Percentiles rank a stretch among this genome's conserved stretches.
These are phyloP conservation scores for Exophiala lecanii-corni DNA, from an alignment of 2,329 filamentous ascomycete genomes.

Conservation along the genomic window DNA sequence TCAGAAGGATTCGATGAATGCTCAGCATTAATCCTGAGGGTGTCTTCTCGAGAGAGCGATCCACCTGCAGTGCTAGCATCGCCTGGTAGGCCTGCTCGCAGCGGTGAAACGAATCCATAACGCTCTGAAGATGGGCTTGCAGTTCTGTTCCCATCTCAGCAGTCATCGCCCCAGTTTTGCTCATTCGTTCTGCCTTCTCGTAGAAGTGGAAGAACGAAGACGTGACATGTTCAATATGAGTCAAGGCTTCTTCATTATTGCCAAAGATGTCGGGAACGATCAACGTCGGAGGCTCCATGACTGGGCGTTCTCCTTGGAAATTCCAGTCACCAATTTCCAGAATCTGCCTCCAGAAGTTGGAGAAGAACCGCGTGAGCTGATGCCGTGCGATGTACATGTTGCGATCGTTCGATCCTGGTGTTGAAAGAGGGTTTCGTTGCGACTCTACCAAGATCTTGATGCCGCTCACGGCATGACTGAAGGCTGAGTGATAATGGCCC, in stretches of 20 bases:
- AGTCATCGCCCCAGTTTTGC: not conserved
- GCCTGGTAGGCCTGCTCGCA: constrained; percentile 1
- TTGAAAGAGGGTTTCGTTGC: constrained; percentile 3
- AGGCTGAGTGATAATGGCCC: constrained; percentile 44
- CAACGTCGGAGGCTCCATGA: constrained; percentile 1
- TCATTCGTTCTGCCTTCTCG: not conserved
- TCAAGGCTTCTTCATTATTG: constrained; percentile 15
- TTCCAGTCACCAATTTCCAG: constrained; percentile 15
- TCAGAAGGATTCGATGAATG: not conserved
- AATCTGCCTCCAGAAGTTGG: constrained; percentile 12
- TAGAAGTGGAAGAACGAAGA: not conserved
- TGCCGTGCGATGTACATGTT: constrained; percentile 2
- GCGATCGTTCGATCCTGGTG: not conserved
- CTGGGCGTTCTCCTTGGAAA: constrained; percentile 3
- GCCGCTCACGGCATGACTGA: constrained; percentile 34
- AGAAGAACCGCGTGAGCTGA: constrained; percentile 14
- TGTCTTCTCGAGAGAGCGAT: not conserved
- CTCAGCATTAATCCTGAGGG: not conserved
- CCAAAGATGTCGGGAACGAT: constrained; percentile 7
- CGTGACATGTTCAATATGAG: not conserved
- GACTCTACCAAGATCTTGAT: constrained; percentile 29
- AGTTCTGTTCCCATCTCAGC: not conserved
- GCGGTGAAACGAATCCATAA: not conserved
- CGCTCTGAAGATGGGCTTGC: not conserved
- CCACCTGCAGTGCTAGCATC: constrained; percentile 1